Base-by-base conservation (phyloP, 1,284 basidiomycete species). In the Heterobasidion irregulare region DNA sequence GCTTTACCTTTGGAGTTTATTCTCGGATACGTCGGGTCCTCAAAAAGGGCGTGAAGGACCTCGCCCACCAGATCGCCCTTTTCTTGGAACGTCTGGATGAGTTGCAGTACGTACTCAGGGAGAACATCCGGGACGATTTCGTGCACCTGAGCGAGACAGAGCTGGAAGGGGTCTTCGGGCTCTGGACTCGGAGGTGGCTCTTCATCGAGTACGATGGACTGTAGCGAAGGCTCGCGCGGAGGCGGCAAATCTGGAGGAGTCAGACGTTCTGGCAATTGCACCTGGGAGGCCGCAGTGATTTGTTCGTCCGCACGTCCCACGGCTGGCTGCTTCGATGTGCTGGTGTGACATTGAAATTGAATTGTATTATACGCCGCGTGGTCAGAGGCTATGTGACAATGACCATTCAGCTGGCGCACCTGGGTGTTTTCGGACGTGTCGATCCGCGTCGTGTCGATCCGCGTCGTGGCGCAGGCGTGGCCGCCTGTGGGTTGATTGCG, bases 61-160 rank as follows among this genome's bases (percentile, higher is more conserved):
- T 67, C 66, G 60, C 83, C 77, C 44, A 81, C 72, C 45, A 79
- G 73, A n/a, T 71, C 64, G 6, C 65, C 67, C 15, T 65, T 57
- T 6, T 65, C 63, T 26, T 66, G 59, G 56, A 77, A 69, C 50
- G 72, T 62, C 36, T 70, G 65, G 10, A 86, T 63, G 33, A 86
- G 76, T 1, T 65, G 58, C 16, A 72, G 62, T 9, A 75, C 75
- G 59, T 86, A 73, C 2, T 73, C 71, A 0, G 80, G 79, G 8
- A 76, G 72, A 9, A 86, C 83, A 61, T 88, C 83, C 0, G 87
- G 86, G 19, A 88, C 67, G 41, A 89, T 76, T 63, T 87, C 85
- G 45, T 86, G 69, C 38, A 88, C 73, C 50, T 74, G 78, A 7
- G 76, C 73, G 48, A 81, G 66, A 55, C 63, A 69, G 1, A 19